Evolutionary conservation across 148 eudicot species (phyloP), one percentile per base, ranked within the genome.

Genomic region (Fagopyrum homotropicum): DNA sequence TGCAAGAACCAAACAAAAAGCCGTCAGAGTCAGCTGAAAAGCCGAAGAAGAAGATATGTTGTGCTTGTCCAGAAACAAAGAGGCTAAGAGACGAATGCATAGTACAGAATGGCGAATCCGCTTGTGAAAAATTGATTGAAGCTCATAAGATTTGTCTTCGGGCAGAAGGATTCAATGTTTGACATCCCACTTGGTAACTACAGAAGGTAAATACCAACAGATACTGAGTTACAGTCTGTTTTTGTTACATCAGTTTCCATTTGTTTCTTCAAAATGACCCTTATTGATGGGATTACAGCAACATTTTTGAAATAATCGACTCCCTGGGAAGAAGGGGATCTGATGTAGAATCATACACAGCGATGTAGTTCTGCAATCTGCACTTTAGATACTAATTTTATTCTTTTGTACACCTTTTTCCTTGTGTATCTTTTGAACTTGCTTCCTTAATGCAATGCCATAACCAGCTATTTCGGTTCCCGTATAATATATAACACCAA

Each of bases 61-160:
- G 97, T 80, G 97, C 98, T 9, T 93, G 97, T 76, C 98, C 98
- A 0, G 97, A 93, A 9, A 93, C 98, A 45, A 93, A 88, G 86
- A 93, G 74, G 81, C 76, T 91, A 48, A 88, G 97, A 77, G 97
- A 93, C 51, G 98, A 93, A 86, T 93, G 98, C 73, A 74, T 93
- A 63, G 98, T 91, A 72, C 87, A 88, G 80, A 82, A 93, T 75
- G 98, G 98, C 54, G 98, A 93, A 86, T 80, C 81, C 63, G 90
- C 93, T 12, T 93, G 98, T 75, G 51, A 84, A 19, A 93, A 93
- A 75, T 91, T 91, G 98, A 93, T 93, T 22, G 94, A 93, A 70
- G 98, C 97, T 78, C 98, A 93, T 80, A 83, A 75, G 75, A 84
- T 76, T 50, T 93, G 98, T 76, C 97, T 93, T 76, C 93, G 97